phyloP scores from a whole-genome alignment of 441 rosid species.

The Melastoma candidum region DNA sequence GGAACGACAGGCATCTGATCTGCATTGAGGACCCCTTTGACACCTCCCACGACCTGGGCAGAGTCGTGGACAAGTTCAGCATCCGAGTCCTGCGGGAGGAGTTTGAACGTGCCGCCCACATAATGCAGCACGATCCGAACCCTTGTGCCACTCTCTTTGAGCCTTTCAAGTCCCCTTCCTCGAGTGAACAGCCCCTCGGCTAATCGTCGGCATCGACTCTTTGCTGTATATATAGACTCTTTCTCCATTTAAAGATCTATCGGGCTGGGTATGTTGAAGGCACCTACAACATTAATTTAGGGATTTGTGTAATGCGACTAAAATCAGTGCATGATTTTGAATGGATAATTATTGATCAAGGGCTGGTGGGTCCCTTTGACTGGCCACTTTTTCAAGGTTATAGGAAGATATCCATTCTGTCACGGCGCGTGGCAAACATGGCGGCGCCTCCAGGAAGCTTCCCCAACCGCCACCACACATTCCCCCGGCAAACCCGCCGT shows the following conservation, averaged over 20 bases:
- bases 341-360: no score
- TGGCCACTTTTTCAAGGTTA: no score
- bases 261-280: neutral
- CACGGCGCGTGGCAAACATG: no score
- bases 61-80: slow-evolving; percentile 86
- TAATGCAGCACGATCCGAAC: slow-evolving; percentile 65
- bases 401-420: no score
- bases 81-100: slow-evolving; percentile 83
- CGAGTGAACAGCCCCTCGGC: neutral
- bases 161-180: slow-evolving; percentile 33
- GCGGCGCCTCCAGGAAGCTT: no score
- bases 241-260: neutral
- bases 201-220: neutral
- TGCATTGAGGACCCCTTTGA: slow-evolving; percentile 98
- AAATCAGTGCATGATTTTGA: no score
- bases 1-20: slow-evolving; percentile 92
- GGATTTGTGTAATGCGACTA: no score
- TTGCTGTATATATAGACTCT: neutral
- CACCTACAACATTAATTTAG: no score
- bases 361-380: no score
- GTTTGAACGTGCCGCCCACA: slow-evolving; percentile 84
- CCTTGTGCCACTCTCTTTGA: slow-evolving; percentile 64
- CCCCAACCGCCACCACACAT: neutral
- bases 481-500: slow-evolving; percentile 4
- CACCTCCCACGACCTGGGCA: slow-evolving; percentile 74